These are phyloP conservation scores for Camellia japonica DNA, from an alignment of 148 eudicot genomes.

Conservation along the genomic window DNA sequence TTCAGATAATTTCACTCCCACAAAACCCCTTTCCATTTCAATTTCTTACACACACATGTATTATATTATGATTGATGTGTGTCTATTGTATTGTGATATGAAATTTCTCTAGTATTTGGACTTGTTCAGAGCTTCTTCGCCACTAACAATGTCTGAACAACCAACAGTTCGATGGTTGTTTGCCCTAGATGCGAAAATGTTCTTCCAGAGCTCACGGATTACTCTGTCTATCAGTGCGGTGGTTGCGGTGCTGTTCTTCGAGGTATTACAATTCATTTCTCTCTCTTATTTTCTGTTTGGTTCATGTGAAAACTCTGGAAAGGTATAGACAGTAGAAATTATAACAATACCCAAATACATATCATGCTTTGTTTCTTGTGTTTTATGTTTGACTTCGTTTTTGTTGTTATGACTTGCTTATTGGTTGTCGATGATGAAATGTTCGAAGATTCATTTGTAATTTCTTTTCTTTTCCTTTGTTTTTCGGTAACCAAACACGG, in stretches of 20 bases:
- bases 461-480: not conserved
- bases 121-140: not conserved
- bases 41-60: not conserved
- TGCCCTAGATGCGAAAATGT: conserved; percentile 85
- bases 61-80: not conserved
- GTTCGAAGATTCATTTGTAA: not conserved
- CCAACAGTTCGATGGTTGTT: conserved; percentile 67
- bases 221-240: conserved; percentile 84
- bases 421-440: not conserved
- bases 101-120: not conserved
- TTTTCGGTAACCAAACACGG: not conserved
- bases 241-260: conserved; percentile 91
- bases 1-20: not conserved
- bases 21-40: not conserved
- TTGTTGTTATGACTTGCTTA: conserved; percentile 14
- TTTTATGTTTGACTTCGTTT: not conserved
- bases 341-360: not conserved
- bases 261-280: conserved; percentile 36
- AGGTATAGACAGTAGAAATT: not conserved
- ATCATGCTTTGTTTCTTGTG: conserved; percentile 1
- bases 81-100: not conserved
- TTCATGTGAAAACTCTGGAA: conserved; percentile 1
- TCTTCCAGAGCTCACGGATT: conserved; percentile 74
- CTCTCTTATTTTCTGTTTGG: conserved; percentile 12
- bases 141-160: conserved; percentile 51